Percentiles rank a stretch among this genome's conserved stretches.
phyloP scores from a whole-genome alignment of 116 monocot species.

The Phalaenopsis hybrid region DNA sequence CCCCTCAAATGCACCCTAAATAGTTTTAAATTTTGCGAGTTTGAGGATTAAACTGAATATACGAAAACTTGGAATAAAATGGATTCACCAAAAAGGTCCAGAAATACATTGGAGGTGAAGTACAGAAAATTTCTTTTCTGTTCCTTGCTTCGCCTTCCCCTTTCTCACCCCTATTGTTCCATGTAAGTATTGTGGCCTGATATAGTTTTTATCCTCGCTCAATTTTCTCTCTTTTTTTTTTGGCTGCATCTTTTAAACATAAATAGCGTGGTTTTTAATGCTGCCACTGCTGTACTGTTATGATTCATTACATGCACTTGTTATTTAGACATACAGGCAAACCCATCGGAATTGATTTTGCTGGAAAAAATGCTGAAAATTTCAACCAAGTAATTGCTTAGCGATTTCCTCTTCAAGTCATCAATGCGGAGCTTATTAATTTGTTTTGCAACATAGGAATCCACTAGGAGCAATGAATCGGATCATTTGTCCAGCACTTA shows the following conservation, averaged over 20 bases:
- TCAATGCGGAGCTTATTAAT: background rate
- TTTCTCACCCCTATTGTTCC: background rate
- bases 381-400: background rate
- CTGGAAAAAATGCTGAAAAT: background rate
- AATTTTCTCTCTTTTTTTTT: background rate
- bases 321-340: background rate
- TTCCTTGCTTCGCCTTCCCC: background rate
- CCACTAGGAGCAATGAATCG: background rate
- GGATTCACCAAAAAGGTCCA: too few species aligned
- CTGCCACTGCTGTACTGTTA: background rate
- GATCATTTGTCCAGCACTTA: background rate
- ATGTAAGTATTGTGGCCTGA: background rate
- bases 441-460: background rate
- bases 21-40: too few species aligned
- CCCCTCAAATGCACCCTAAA: too few species aligned
- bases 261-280: too few species aligned
- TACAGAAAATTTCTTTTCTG: background rate
- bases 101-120: background rate
- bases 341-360: background rate
- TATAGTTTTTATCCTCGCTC: background rate
- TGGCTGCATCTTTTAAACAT: too few species aligned
- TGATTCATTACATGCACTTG: background rate
- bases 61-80: too few species aligned
- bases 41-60: too few species aligned
- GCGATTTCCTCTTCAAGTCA: background rate